Evolutionary conservation across 1,284 basidiomycete genomes (phyloP).

Genomic region (Heterobasidion irregulare): DNA sequence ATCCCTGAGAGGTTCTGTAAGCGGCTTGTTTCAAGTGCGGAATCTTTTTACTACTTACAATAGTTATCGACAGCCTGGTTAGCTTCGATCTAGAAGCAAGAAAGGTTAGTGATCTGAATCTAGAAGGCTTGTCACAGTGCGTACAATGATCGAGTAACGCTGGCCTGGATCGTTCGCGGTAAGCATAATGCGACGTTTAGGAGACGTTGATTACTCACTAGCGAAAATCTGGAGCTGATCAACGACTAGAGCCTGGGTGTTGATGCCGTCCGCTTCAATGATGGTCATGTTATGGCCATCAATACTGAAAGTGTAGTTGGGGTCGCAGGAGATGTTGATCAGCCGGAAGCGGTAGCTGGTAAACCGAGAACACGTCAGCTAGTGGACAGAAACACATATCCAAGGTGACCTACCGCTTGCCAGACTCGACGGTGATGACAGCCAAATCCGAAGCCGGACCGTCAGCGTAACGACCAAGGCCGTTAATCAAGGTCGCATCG

Average conservation of each 20-base stretch:
- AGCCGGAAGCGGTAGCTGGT: slow-evolving; percentile 26
- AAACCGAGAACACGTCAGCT: background rate
- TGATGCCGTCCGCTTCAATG: slow-evolving; percentile 45
- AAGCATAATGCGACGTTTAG: background rate
- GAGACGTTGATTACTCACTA: slow-evolving; percentile 10
- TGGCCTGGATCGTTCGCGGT: slow-evolving; percentile 17
- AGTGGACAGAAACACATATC: background rate
- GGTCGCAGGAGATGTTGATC: slow-evolving; percentile 23
- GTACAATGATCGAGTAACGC: slow-evolving; percentile 25
- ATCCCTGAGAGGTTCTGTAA: slow-evolving; percentile 14
- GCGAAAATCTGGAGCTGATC: slow-evolving; percentile 31
- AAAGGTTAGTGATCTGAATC: background rate
- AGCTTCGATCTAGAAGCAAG: slow-evolving; percentile 22
- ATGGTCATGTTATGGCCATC: slow-evolving; percentile 38
- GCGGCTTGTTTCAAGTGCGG: background rate
- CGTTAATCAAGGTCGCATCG: slow-evolving; percentile 42
- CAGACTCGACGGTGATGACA: slow-evolving; percentile 20
- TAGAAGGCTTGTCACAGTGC: slow-evolving; percentile 7
- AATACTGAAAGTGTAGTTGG: slow-evolving; percentile 32
- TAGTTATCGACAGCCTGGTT: slow-evolving; percentile 32
- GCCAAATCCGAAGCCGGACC: slow-evolving; percentile 17
- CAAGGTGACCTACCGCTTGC: slow-evolving; percentile 10
- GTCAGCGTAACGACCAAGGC: slow-evolving; percentile 24
- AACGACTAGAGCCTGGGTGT: slow-evolving; percentile 29
- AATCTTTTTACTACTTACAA: slow-evolving; percentile 15